phyloP scores from a whole-genome alignment of 129 eudicot genomes.

The Chrysanthemum makinoi region DNA sequence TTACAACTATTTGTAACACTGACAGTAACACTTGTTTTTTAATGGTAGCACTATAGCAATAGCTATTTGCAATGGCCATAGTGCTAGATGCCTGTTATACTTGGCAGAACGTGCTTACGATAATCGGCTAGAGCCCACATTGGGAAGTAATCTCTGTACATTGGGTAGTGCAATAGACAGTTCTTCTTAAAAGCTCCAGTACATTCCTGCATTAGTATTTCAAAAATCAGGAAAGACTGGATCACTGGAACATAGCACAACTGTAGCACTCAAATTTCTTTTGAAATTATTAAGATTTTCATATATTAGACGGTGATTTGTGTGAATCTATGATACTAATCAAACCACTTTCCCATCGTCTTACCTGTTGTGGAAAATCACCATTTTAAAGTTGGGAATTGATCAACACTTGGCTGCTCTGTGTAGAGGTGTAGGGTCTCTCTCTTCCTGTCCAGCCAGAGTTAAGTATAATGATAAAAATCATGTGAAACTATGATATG shows the following conservation, averaged over 20 bases:
- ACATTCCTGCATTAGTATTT: constrained; percentile 37
- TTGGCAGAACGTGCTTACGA: constrained; percentile 27
- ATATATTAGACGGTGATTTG: background rate
- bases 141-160: constrained; percentile 46
- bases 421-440: constrained; percentile 54
- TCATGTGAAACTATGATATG: background rate
- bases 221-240: background rate
- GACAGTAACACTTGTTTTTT: no score
- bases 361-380: constrained; percentile 75
- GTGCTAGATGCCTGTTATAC: background rate
- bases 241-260: background rate
- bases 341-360: background rate
- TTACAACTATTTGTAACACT: no score
- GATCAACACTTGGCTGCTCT: constrained; percentile 60
- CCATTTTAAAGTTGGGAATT: constrained; percentile 64
- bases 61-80: background rate
- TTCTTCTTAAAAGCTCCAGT: constrained; percentile 58
- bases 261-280: no score
- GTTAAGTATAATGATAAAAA: background rate
- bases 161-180: constrained; percentile 56
- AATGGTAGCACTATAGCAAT: background rate
- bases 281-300: no score
- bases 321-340: background rate
- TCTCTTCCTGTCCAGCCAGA: constrained; percentile 32
- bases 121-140: constrained; percentile 64